These are phyloP conservation scores for Trichoderma harzianum DNA, from an alignment of 2,329 filamentous ascomycete species.

Conservation along the genomic window DNA sequence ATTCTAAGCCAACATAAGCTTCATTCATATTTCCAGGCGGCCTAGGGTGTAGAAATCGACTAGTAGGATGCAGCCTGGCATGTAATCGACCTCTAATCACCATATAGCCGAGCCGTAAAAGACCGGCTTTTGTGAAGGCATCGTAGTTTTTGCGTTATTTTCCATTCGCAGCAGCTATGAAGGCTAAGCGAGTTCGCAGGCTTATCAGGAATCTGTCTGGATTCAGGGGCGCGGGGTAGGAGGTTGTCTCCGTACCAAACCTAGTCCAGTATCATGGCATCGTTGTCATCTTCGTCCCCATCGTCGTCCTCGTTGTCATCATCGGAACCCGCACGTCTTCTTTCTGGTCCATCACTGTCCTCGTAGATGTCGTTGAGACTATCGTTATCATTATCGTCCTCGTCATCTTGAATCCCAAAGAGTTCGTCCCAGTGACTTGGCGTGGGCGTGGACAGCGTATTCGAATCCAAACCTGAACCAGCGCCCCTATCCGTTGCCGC, in stretches of 20 bases:
- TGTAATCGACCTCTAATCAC: background rate
- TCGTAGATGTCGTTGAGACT: slow-evolving; percentile 27
- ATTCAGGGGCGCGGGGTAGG: background rate
- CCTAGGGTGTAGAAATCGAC: background rate
- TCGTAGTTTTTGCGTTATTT: background rate
- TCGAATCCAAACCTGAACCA: background rate
- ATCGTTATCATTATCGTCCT: slow-evolving; percentile 26
- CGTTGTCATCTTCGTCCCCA: slow-evolving; percentile 3
- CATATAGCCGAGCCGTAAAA: background rate
- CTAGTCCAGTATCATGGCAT: slow-evolving; percentile 8
- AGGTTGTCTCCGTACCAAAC: background rate
- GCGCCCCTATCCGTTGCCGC: slow-evolving; percentile 13
- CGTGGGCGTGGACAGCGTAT: slow-evolving; percentile 33
- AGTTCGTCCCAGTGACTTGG: slow-evolving; percentile 36
- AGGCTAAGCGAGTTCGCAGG: background rate
- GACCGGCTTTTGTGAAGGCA: no score
- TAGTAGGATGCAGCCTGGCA: background rate
- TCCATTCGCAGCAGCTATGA: background rate
- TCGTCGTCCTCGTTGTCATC: slow-evolving; percentile 12
- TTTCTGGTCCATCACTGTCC: slow-evolving; percentile 16
- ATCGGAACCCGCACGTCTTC: background rate
- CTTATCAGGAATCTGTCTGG: background rate
- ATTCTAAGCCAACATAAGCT: background rate
- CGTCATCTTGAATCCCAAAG: slow-evolving; percentile 21
- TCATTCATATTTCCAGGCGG: background rate